These are phyloP conservation scores for Sphaceloma murrayae DNA, from an alignment of 2,329 filamentous ascomycete genomes.

Conservation along the genomic window DNA sequence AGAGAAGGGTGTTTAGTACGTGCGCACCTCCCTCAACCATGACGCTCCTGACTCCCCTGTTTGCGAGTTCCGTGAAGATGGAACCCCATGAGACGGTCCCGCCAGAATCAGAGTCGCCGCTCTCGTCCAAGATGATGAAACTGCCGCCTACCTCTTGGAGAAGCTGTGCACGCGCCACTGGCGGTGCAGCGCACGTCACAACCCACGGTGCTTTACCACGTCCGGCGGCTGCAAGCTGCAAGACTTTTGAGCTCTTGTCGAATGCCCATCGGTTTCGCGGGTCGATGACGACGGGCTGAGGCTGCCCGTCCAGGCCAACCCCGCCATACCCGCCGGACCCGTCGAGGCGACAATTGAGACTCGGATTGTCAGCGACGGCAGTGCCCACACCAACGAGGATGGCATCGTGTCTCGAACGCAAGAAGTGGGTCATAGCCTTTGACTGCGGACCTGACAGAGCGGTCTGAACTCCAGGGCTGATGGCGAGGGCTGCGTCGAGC, in stretches of 20 bases:
- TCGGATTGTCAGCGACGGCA: slow-evolving; percentile 73
- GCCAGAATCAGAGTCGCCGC: too few relatives aligned
- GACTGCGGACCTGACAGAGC: slow-evolving; percentile 70
- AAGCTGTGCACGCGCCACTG: slow-evolving; percentile 34
- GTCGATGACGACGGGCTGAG: slow-evolving; percentile 74
- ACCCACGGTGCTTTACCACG: slow-evolving; percentile 66
- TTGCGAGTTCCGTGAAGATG: slow-evolving; percentile 50
- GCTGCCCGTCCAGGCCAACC: slow-evolving; percentile 50
- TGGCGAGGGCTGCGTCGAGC: slow-evolving; percentile 69
- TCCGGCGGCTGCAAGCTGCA: slow-evolving; percentile 54
- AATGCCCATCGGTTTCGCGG: slow-evolving; percentile 65
- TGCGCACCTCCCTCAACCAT: slow-evolving; percentile 86
- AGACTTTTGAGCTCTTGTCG: slow-evolving; percentile 47
- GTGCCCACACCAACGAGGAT: slow-evolving; percentile 82
- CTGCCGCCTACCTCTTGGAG: slow-evolving; percentile 23
- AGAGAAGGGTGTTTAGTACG: slow-evolving; percentile 73
- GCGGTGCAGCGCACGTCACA: slow-evolving; percentile 38
- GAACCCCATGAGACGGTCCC: slow-evolving; percentile 52
- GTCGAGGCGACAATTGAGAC: slow-evolving; percentile 68
- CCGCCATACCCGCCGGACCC: slow-evolving; percentile 50
- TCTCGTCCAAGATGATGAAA: slow-evolving; percentile 28
- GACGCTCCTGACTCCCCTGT: slow-evolving; percentile 59
- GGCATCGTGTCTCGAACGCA: slow-evolving; percentile 71
- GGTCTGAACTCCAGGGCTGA: slow-evolving; percentile 71
- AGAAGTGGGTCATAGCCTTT: slow-evolving; percentile 87